These are phyloP conservation scores for Calonectria fujianensis DNA, from an alignment of 2,329 filamentous ascomycete species.

Conservation along the genomic window DNA sequence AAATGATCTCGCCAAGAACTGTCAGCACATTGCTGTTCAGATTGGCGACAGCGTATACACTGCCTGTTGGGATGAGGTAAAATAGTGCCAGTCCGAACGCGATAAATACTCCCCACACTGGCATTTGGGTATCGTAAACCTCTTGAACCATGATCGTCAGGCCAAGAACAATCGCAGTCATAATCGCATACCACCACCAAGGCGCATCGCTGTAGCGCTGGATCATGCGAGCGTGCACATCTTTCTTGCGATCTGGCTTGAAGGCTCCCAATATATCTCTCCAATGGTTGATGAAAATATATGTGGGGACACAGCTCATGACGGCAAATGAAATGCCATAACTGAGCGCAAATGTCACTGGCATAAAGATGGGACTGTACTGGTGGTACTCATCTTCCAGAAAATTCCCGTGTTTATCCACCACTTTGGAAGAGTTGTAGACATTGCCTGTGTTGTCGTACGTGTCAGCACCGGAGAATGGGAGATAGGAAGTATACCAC, in stretches of 20 bases:
- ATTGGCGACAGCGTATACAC: slow-evolving; percentile 58
- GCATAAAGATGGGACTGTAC: slow-evolving; percentile 45
- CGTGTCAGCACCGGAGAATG: slow-evolving; percentile 42
- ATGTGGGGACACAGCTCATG: slow-evolving; percentile 42
- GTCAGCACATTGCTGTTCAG: slow-evolving; percentile 61
- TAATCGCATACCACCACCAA: slow-evolving; percentile 62
- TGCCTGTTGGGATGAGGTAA: slow-evolving; percentile 47
- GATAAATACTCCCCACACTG: slow-evolving; percentile 52
- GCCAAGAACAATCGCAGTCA: slow-evolving; percentile 57
- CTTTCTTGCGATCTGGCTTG: slow-evolving; percentile 51
- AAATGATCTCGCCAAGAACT: slow-evolving; percentile 55
- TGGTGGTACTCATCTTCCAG: slow-evolving; percentile 34
- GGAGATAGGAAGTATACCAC: slow-evolving; percentile 64
- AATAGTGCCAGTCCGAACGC: slow-evolving; percentile 50
- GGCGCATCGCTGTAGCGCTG: slow-evolving; percentile 55
- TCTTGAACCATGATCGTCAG: slow-evolving; percentile 56
- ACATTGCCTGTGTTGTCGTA: slow-evolving; percentile 43
- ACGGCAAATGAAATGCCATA: slow-evolving; percentile 43
- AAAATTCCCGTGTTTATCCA: slow-evolving; percentile 42
- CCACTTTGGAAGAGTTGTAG: slow-evolving; percentile 41
- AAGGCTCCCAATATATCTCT: slow-evolving; percentile 38
- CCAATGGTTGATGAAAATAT: slow-evolving; percentile 44
- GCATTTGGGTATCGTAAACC: slow-evolving; percentile 52
- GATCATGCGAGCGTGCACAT: slow-evolving; percentile 61
- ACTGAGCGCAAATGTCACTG: slow-evolving; percentile 37